Evolutionary conservation across 1,284 basidiomycete genomes (phyloP), one percentile per base, ranked within the genome.

Genomic region (Ustilago loliicola): DNA sequence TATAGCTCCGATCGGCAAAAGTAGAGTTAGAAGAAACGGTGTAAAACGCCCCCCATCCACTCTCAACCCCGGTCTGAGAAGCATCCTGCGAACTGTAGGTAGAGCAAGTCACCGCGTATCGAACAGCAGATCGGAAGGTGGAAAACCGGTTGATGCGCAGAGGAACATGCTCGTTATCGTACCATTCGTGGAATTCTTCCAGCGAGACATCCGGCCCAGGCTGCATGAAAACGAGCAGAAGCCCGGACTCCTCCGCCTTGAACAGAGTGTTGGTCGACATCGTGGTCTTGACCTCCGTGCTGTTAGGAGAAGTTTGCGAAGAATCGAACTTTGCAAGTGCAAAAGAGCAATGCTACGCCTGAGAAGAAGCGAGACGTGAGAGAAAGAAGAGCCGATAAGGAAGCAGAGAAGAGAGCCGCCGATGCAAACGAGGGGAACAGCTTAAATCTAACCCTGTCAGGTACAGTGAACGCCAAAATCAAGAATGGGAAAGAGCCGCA

Each of bases 151-250:
- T 52, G 11, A 84, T 84, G 1, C 87, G 82, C 2, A 87, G 64
- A 1, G 87, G 87, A 2, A 88, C 84, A 61, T 88, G 87, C 62
- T 88, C 87, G 61, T 81, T 77, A 72, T 87, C 87, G 80, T 88
- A 88, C 87, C 87, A 88, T 48, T 86, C 86, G 51, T 86, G 81
- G 56, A 86, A 86, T 63, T 86, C 85, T 4, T 65, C 57, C 23
- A 80, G 63, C 7, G 77, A 72, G 5, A 82, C 82, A 0, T 60
- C n/a, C 17, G 67, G 34, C 5, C 85, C 85, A 2, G 85, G 83
- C n/a, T 81, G 70, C 61, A 82, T 78, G 27, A 81, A 83, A 8
- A 86, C 85, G 17, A 82, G 50, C 5, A 86, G 60, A n/a, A 86
- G 70, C 4, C 85, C 86, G 6, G 66, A 52, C 1, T 85, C 81